These are phyloP conservation scores for Climacium dendroides DNA, from an alignment of 225 moss, liverwort and hornwort genomes.

Conservation along the genomic window DNA sequence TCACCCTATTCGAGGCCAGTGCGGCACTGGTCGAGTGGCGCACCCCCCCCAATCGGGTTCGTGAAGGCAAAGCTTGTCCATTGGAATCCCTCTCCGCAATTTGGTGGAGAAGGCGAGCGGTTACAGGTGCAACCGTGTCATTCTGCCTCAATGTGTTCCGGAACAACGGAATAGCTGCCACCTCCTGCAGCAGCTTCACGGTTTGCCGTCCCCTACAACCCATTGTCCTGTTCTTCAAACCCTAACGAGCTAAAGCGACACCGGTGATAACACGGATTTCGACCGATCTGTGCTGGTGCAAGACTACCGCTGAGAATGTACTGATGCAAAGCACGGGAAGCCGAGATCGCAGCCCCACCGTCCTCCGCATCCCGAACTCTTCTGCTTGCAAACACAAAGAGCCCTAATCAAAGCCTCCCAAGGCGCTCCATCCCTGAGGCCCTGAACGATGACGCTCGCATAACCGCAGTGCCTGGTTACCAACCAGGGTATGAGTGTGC, in stretches of 20 bases:
- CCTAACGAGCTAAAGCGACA: neutral
- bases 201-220: constrained; percentile 35
- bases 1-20: constrained; percentile 28
- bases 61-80: neutral
- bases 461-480: neutral
- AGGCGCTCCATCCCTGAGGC: neutral
- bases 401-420: neutral
- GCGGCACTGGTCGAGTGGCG: constrained; percentile 46
- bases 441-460: neutral
- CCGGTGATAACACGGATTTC: too few species aligned
- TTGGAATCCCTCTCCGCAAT: neutral
- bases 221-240: constrained; percentile 2
- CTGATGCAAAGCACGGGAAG: neutral
- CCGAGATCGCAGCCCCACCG: neutral
- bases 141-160: neutral
- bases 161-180: constrained; percentile 12
- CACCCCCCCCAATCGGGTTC: constrained; percentile 23
- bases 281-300: neutral
- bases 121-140: neutral
- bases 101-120: neutral
- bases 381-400: neutral
- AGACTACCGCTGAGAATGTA: neutral
- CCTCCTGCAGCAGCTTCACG: constrained; percentile 38
- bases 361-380: neutral
- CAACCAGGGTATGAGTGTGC: neutral